A percentile compares a stretch with the other conserved stretches of the same genome.
These are phyloP conservation scores for Fimicolochytrium jonesii DNA, from an alignment of 192 early-diverging fungal species.

Conservation along the genomic window DNA sequence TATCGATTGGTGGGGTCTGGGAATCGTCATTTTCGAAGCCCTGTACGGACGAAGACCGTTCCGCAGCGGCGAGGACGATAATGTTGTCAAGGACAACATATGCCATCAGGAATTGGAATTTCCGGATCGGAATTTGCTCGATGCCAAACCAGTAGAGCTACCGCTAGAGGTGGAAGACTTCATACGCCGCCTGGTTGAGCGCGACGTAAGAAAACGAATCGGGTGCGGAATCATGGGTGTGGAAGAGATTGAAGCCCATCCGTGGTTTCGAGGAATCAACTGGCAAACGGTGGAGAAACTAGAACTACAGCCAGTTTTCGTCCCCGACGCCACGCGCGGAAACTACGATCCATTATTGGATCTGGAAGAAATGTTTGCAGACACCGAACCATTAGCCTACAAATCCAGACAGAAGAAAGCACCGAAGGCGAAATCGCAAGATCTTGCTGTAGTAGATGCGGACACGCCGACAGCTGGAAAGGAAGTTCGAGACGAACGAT, in stretches of 20 bases:
- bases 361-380: slow-evolving; percentile 66
- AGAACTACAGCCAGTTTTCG: slow-evolving; percentile 38
- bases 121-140: slow-evolving; percentile 43
- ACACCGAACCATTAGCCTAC: slow-evolving; percentile 64
- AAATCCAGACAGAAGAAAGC: slow-evolving; percentile 45
- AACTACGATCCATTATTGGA: slow-evolving; percentile 80
- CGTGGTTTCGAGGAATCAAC: slow-evolving; percentile 47
- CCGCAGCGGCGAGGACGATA: slow-evolving; percentile 56
- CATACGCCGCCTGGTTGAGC: slow-evolving; percentile 53
- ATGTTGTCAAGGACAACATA: slow-evolving; percentile 55
- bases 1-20: slow-evolving; percentile 95
- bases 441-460: too few relatives aligned
- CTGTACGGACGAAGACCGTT: slow-evolving; percentile 66
- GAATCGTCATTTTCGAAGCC: slow-evolving; percentile 85
- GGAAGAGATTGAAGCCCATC: slow-evolving; percentile 48
- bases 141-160: slow-evolving; percentile 13
- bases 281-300: slow-evolving; percentile 43
- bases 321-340: slow-evolving; percentile 42
- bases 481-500: neutral
- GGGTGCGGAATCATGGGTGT: slow-evolving; percentile 71
- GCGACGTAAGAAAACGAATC: slow-evolving; percentile 67
- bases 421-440: slow-evolving; percentile 8
- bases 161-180: slow-evolving; percentile 18
- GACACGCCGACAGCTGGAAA: neutral
- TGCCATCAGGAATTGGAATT: slow-evolving; percentile 53